Conservation (phyloP, 2,329 filamentous ascomycete species). For the Pyrenophora tritici-repentis region DNA sequence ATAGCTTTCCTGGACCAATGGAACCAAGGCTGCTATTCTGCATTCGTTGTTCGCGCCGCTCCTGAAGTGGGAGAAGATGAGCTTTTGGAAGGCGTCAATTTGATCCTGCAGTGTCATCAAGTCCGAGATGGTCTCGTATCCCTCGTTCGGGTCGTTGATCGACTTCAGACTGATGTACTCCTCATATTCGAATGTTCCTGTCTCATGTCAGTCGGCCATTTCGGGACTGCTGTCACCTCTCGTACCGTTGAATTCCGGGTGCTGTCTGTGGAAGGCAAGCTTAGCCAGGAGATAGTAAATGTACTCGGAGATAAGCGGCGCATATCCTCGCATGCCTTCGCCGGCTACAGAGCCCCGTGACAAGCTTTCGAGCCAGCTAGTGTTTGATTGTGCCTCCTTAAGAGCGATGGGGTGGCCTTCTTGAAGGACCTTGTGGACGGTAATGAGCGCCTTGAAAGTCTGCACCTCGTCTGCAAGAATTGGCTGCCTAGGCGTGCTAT, state of each 20-base stretch:
- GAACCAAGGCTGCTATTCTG: slow-evolving; percentile 89
- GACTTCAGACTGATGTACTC: slow-evolving; percentile 98
- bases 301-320: slow-evolving; percentile 92
- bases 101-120: slow-evolving; percentile 96
- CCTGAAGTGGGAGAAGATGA: slow-evolving; percentile 96
- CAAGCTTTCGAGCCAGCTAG: slow-evolving; percentile 90
- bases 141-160: slow-evolving; percentile 98
- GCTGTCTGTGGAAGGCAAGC: slow-evolving; percentile 92
- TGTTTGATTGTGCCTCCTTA: slow-evolving; percentile 85
- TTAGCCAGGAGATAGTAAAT: slow-evolving; percentile 95
- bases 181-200: slow-evolving; percentile 92
- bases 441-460: slow-evolving; percentile 98
- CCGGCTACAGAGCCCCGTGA: slow-evolving; percentile 76
- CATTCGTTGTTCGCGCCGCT: slow-evolving; percentile 93
- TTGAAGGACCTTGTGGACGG: slow-evolving; percentile 94
- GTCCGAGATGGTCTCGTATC: slow-evolving; percentile 93
- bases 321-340: slow-evolving; percentile 86
- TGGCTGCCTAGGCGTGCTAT: slow-evolving; percentile 71
- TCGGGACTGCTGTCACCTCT: neutral
- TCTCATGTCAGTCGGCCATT: slow-evolving; percentile 21
- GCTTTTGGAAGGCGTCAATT: slow-evolving; percentile 97
- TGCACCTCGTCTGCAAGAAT: slow-evolving; percentile 97
- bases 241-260: slow-evolving; percentile 93
- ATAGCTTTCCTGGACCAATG: slow-evolving; percentile 95
- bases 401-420: slow-evolving; percentile 90